Evolutionary conservation across 495 filamentous ascomycete genomes (phyloP).

Genomic region (Neurospora cerealis): DNA sequence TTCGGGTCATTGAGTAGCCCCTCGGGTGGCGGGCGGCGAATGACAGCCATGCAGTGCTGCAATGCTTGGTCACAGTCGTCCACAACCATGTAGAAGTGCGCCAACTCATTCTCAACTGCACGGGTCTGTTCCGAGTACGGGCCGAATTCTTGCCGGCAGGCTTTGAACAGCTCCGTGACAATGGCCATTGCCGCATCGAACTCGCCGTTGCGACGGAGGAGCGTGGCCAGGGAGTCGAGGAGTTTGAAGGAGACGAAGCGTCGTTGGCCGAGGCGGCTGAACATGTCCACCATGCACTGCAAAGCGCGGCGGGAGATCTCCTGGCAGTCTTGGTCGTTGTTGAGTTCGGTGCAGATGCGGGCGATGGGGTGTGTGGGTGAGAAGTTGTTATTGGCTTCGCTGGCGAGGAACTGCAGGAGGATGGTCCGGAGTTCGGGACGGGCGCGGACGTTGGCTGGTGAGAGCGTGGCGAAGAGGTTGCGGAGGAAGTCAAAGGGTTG

Average conservation of each 20-base stretch:
- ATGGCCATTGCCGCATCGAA: conserved; percentile 21
- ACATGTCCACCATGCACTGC: conserved; percentile 26
- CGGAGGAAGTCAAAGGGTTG: conserved; percentile 26
- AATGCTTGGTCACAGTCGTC: conserved; percentile 16
- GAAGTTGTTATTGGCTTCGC: conserved; percentile 17
- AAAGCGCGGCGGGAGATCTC: conserved; percentile 21
- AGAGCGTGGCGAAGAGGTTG: conserved; percentile 22
- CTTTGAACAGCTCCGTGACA: conserved; percentile 16
- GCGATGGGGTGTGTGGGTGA: conserved; percentile 20
- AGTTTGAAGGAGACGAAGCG: conserved; percentile 22
- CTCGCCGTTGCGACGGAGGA: conserved; percentile 23
- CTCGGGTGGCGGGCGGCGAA: conserved; percentile 9
- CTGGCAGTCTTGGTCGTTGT: conserved; percentile 18
- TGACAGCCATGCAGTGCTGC: conserved; percentile 20
- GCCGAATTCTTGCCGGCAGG: conserved; percentile 17
- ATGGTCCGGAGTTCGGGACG: conserved; percentile 21
- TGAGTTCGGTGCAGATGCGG: conserved; percentile 18
- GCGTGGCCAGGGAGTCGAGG: conserved; percentile 23
- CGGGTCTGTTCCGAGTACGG: conserved; percentile 16
- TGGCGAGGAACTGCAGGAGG: conserved; percentile 17
- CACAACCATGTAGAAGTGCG: conserved; percentile 23
- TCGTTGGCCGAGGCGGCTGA: conserved; percentile 18
- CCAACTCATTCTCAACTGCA: conserved; percentile 20
- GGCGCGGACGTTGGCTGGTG: conserved; percentile 19
- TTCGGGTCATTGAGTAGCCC: neutral